Evolutionary conservation across 2,329 filamentous ascomycete genomes (phyloP).

Genomic region (Beauveria australis): DNA sequence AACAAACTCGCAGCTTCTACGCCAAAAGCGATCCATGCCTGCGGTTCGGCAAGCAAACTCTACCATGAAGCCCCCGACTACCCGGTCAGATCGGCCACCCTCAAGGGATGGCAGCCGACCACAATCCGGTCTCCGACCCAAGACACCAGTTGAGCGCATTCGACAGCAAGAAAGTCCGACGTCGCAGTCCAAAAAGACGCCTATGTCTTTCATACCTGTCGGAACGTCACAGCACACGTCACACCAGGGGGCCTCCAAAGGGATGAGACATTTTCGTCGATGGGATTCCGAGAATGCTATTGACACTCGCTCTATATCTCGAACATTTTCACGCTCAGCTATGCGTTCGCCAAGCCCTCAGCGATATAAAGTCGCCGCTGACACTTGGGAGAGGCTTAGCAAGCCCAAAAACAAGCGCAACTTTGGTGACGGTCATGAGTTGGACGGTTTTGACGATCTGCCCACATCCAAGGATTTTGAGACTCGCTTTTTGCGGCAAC

Average conservation of each 20-base stretch:
- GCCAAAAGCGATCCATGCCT: slow-evolving; percentile 57
- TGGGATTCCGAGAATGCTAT: slow-evolving; percentile 69
- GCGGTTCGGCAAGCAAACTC: slow-evolving; percentile 46
- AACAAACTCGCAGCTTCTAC: slow-evolving; percentile 55
- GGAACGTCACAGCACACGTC: slow-evolving; percentile 66
- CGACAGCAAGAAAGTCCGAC: slow-evolving; percentile 44
- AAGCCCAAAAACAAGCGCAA: slow-evolving; percentile 48
- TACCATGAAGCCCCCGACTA: slow-evolving; percentile 39
- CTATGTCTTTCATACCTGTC: slow-evolving; percentile 70
- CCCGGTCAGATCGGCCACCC: slow-evolving; percentile 48
- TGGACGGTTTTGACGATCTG: slow-evolving; percentile 90
- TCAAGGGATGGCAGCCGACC: slow-evolving; percentile 51
- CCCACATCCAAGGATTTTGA: slow-evolving; percentile 79
- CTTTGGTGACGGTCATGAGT: slow-evolving; percentile 88
- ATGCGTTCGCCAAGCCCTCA: slow-evolving; percentile 55
- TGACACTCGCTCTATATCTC: slow-evolving; percentile 49
- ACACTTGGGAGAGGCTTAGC: slow-evolving; percentile 58
- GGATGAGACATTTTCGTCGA: slow-evolving; percentile 62
- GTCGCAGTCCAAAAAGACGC: slow-evolving; percentile 48
- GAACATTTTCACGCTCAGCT: slow-evolving; percentile 48
- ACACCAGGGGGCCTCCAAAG: slow-evolving; percentile 69
- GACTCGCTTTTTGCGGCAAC: slow-evolving; percentile 74
- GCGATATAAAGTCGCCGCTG: slow-evolving; percentile 37
- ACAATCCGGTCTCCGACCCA: slow-evolving; percentile 49
- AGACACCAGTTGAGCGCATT: slow-evolving; percentile 61